Evolutionary conservation across 164 flowering plant species (phyloP), one percentile per base, ranked within the genome.

Genomic region (Chimonanthus salicifolius): DNA sequence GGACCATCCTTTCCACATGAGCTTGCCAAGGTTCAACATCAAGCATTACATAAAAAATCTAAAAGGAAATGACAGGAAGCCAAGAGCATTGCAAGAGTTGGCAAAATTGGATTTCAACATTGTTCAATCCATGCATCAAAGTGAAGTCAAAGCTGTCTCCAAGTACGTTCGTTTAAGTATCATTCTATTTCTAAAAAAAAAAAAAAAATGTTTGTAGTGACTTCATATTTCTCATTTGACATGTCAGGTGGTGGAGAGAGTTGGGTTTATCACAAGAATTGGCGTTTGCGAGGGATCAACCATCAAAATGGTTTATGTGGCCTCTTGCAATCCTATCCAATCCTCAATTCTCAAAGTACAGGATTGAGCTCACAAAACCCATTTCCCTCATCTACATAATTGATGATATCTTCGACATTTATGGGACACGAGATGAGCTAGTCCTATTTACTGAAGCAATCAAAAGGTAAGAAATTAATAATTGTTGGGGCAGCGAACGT

Each of bases 341-440:
- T 73, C 84, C 87, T 4, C 73, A 58, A 48, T 67, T 79, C 44
- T 83, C 89, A 3, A 68, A 82, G 51, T 74, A 73, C 50, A 82
- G 95, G 62, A 49, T 85, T 13, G 84, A 84, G 49, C 78, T 87
- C 18, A 79, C 90, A 5, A 90, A 90, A 69, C 65, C 82, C 21
- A 83, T 85, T 43, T 68, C 91, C 18, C 67, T 91, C 0, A 44
- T 89, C 62, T 87, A 82, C 68, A 3, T 89, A 5, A 82, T 91
- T 1, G 97, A 91, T 64, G 97, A 91, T 65, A 85, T 88, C 46
- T 89, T 79, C 58, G 94, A 91, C 77, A 69, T 88, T 58, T 75
- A 82, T 64, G 94, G 92, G 7, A 79, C 83, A 0, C 70, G 82
- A 1, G 86, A 91, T 5, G 86, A 88, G 45, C 85, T 91, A 48